Conservation (phyloP, 345 rosid species). For the Linum usitatissimum region DNA sequence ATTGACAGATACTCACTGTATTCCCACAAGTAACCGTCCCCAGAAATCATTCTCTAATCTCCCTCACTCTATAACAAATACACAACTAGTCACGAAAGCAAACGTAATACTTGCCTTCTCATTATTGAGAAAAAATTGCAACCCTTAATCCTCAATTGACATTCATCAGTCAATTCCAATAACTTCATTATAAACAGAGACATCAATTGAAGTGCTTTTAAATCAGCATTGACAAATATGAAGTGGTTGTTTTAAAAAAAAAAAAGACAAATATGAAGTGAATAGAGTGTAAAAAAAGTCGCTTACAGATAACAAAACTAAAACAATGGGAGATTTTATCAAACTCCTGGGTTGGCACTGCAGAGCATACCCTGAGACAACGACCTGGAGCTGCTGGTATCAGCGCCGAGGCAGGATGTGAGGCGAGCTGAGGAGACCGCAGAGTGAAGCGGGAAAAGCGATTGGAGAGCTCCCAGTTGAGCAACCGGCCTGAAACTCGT, state of each 20-base stretch:
- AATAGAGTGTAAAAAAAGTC: background rate
- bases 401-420: constrained; percentile 78
- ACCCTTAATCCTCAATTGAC: too few species aligned
- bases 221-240: background rate
- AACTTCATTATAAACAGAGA: background rate
- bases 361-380: constrained; percentile 98
- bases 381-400: constrained; percentile 64
- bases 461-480: constrained; percentile 60
- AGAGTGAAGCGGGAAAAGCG: constrained; percentile 71
- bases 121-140: too few species aligned
- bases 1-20: too few species aligned
- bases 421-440: constrained; percentile 81
- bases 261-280: background rate
- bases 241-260: too few species aligned
- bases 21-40: too few species aligned
- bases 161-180: too few species aligned
- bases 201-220: background rate
- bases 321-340: constrained; percentile 26
- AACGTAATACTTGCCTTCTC: too few species aligned
- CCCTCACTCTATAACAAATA: too few species aligned
- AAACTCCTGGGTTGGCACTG: constrained; percentile 95
- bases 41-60: too few species aligned
- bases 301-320: constrained; percentile 7
- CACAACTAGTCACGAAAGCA: too few species aligned
- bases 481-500: constrained; percentile 43